Conservation (phyloP, 2,329 filamentous ascomycete genomes). For the Fusarium humuli region DNA sequence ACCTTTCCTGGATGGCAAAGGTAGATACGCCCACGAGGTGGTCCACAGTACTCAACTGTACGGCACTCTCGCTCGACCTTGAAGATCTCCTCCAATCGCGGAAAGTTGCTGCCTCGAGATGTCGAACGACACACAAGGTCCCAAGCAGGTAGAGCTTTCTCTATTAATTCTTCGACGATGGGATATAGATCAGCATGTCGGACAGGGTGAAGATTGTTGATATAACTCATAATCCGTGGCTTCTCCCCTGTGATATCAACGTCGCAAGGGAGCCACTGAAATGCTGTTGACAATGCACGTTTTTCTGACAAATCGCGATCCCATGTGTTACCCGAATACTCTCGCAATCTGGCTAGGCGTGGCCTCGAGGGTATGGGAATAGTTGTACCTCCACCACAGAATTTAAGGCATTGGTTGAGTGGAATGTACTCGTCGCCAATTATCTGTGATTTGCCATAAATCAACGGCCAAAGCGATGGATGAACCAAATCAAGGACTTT, state of each 20-base stretch:
- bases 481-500: conserved; percentile 1
- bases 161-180: not conserved
- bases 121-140: not conserved
- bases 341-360: not conserved
- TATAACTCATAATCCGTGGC: conserved; percentile 1
- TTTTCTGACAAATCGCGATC: not conserved
- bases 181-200: not conserved
- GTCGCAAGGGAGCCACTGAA: conserved; percentile 12
- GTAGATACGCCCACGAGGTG: rapidly evolving
- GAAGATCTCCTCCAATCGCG: not conserved
- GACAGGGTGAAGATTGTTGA: conserved; percentile 18
- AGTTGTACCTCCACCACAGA: not conserved
- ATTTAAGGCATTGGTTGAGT: rapidly evolving
- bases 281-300: conserved; percentile 1
- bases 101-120: not conserved
- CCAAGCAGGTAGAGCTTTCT: not conserved
- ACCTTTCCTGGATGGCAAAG: not conserved
- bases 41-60: rapidly evolving
- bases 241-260: not conserved
- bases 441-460: not conserved
- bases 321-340: no score
- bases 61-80: not conserved
- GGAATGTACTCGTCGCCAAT: rapidly evolving
- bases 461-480: conserved; percentile 36
- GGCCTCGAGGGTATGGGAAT: rapidly evolving